A percentile compares a stretch with the other conserved stretches of the same genome.
Conservation (phyloP, 2,329 filamentous ascomycete genomes). For the Aaosphaeria arxii region DNA sequence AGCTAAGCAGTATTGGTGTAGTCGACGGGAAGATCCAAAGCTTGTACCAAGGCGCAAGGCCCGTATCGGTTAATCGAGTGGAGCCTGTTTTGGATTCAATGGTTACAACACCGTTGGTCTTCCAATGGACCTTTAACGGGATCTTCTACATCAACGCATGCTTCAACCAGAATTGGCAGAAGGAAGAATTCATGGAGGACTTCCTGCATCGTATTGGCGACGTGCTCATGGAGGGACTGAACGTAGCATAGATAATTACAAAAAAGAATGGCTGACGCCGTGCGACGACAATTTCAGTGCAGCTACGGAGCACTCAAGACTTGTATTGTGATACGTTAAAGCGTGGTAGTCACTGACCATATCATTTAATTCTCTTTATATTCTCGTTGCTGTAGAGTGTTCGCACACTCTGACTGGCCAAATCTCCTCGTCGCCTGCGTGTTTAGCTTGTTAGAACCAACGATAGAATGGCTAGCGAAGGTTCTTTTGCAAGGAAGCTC, state of each 20-base stretch:
- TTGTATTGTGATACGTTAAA: no score
- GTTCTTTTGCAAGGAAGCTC: no score
- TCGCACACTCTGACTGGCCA: no score
- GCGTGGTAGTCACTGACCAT: no score
- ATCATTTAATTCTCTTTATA: no score
- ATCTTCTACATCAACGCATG: constrained; percentile 1
- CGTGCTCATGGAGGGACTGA: constrained; percentile 1
- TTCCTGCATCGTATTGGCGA: constrained; percentile 1
- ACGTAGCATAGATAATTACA: neutral
- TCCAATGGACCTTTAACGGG: constrained; percentile 1
- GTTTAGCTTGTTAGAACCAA: no score
- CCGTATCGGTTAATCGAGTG: neutral
- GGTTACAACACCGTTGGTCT: constrained; percentile 1
- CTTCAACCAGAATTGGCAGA: constrained; percentile 1
- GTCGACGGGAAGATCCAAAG: constrained; percentile 2
- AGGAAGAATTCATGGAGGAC: neutral
- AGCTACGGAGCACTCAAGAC: no score
- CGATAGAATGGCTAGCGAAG: no score
- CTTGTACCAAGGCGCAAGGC: neutral
- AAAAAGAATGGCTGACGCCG: no score
- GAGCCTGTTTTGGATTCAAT: constrained; percentile 2
- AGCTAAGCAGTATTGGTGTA: constrained; percentile 1
- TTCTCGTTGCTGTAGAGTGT: no score
- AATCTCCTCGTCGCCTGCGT: no score
- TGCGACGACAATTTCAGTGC: no score